Conservation (phyloP, 441 rosid genomes). For the Pelargonium citronellum region DNA sequence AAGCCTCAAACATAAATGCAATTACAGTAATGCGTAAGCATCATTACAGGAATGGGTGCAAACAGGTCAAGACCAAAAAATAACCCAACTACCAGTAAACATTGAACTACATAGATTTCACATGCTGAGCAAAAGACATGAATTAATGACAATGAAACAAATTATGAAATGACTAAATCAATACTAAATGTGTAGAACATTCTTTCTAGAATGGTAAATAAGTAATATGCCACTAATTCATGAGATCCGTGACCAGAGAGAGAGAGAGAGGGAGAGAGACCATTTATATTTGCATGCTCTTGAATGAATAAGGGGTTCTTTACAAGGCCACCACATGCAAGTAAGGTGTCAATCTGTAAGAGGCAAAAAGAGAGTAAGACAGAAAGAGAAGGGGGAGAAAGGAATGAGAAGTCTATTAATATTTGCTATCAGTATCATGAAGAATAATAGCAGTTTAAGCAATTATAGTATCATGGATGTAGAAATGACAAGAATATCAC, state of each 20-base stretch:
- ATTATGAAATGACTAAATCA: neutral
- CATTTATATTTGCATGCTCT: slow-evolving; percentile 79
- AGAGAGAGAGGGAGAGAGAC: slow-evolving; percentile 33
- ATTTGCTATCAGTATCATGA: too few relatives aligned
- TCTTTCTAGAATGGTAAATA: neutral
- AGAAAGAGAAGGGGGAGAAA: too few relatives aligned
- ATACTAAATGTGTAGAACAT: neutral
- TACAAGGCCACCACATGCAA: slow-evolving; percentile 90
- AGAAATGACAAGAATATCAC: neutral
- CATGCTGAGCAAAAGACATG: neutral
- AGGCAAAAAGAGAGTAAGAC: too few relatives aligned
- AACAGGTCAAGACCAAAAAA: neutral
- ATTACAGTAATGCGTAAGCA: neutral
- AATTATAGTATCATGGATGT: too few relatives aligned
- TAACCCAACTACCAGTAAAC: neutral
- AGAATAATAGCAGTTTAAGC: too few relatives aligned
- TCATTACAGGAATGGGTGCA: neutral
- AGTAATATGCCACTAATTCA: neutral
- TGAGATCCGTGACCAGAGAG: neutral
- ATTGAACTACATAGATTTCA: neutral
- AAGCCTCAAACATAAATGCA: neutral
- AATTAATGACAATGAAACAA: neutral
- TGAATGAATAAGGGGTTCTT: slow-evolving; percentile 72
- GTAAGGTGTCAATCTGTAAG: slow-evolving; percentile 55
- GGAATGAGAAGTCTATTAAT: too few relatives aligned